phyloP scores from a whole-genome alignment of 371 early-diverging fungal genomes.

The Thermomucor indicae-seudaticae region DNA sequence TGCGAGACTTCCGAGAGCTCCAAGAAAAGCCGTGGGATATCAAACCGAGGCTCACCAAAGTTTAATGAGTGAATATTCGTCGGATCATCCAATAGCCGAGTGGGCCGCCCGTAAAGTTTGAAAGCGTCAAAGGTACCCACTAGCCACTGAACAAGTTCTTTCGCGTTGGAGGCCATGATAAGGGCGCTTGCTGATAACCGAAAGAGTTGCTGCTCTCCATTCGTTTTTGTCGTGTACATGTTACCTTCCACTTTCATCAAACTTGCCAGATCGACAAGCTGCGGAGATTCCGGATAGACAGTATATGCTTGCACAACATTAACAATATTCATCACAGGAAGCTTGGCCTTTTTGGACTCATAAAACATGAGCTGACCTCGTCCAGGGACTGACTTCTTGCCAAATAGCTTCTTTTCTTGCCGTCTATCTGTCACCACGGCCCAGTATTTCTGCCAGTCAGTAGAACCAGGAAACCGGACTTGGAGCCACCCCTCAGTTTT shows the following conservation, averaged over 20 bases:
- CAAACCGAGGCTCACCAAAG: slow-evolving; percentile 26
- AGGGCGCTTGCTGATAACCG: slow-evolving; percentile 21
- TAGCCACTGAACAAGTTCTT: slow-evolving; percentile 45
- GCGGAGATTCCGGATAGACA: slow-evolving; percentile 61
- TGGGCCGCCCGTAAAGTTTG: slow-evolving; percentile 48
- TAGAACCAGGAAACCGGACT: slow-evolving; percentile 59
- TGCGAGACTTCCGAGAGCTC: slow-evolving; percentile 21
- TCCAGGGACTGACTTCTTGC: slow-evolving; percentile 46
- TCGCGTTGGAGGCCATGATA: slow-evolving; percentile 36
- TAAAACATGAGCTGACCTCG: slow-evolving; percentile 57
- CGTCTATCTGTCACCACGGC: slow-evolving; percentile 54
- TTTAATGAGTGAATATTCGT: slow-evolving; percentile 25
- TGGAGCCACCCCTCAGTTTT: slow-evolving; percentile 51
- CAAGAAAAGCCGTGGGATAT: slow-evolving; percentile 29
- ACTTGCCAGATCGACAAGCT: slow-evolving; percentile 35
- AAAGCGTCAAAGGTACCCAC: slow-evolving; percentile 45
- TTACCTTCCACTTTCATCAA: slow-evolving; percentile 42
- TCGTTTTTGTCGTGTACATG: slow-evolving; percentile 15
- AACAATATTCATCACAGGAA: slow-evolving; percentile 51
- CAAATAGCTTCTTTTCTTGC: slow-evolving; percentile 50
- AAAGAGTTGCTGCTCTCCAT: slow-evolving; percentile 13
- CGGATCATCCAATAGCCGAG: slow-evolving; percentile 24
- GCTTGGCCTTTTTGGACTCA: slow-evolving; percentile 53
- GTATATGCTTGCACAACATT: slow-evolving; percentile 69
- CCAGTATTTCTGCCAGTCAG: slow-evolving; percentile 64